A percentile compares a stretch with the other conserved stretches of the same genome.
Evolutionary conservation across 108 stramenopile species (phyloP).

Genomic region (Cyclotella kingstonii): DNA sequence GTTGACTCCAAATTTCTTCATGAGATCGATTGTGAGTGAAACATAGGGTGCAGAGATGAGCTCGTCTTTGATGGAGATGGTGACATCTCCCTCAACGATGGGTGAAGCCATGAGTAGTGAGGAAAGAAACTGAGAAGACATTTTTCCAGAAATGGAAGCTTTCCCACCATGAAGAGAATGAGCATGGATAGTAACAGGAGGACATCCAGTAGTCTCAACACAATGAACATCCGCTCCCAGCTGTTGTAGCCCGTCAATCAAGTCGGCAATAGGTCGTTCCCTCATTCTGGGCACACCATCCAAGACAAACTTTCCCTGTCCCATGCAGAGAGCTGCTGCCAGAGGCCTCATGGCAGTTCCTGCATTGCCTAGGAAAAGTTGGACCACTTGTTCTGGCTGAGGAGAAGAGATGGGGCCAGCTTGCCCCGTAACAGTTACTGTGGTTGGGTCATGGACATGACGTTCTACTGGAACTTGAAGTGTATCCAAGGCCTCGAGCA

Average conservation of each 20-base stretch:
- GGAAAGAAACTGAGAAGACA: constrained; percentile 95
- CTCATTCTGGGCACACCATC: constrained; percentile 96
- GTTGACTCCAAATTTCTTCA: constrained; percentile 91
- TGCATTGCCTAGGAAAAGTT: constrained; percentile 93
- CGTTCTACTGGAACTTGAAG: constrained; percentile 77
- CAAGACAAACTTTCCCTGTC: constrained; percentile 87
- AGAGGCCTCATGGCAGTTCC: constrained; percentile 97
- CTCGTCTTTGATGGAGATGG: constrained; percentile 92
- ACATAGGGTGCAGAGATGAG: constrained; percentile 96
- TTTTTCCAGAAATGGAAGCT: constrained; percentile 91
- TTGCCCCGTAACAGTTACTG: constrained; percentile 76
- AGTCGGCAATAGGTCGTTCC: constrained; percentile 93
- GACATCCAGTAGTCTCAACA: constrained; percentile 89
- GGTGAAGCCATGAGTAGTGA: constrained; percentile 95
- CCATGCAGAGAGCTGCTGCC: constrained; percentile 89
- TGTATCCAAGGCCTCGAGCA: constrained; percentile 88
- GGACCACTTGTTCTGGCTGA: constrained; percentile 49
- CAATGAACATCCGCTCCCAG: constrained; percentile 92
- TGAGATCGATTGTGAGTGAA: constrained; percentile 92
- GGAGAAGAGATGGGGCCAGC: constrained; percentile 85
- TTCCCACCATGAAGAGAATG: constrained; percentile 62
- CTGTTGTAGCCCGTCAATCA: constrained; percentile 90
- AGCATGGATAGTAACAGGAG: constrained; percentile 87
- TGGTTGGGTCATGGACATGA: constrained; percentile 52
- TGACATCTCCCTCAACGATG: constrained; percentile 70